Percentiles rank a stretch among this genome's conserved stretches.
Evolutionary conservation across 2,329 filamentous ascomycete genomes (phyloP).

Genomic region (Metarhizium brunneum): DNA sequence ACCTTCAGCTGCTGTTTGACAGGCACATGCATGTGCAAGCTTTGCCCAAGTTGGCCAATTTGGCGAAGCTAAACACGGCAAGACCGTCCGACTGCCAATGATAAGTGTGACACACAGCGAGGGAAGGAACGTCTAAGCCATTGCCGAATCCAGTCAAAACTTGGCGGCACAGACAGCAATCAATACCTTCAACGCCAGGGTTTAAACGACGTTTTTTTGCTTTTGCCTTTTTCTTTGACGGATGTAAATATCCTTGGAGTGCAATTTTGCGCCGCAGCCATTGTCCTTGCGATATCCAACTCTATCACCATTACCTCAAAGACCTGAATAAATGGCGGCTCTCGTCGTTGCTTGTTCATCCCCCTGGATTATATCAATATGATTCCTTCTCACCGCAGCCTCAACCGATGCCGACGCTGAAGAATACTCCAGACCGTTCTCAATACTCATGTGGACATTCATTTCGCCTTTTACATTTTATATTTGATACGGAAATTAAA

Average conservation of each 20-base stretch:
- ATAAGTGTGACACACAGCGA: background rate
- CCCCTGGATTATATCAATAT: background rate
- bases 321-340: background rate
- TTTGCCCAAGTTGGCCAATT: background rate
- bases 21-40: background rate
- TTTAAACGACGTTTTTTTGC: background rate
- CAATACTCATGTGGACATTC: background rate
- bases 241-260: background rate
- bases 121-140: background rate
- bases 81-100: background rate
- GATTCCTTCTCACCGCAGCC: background rate
- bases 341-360: background rate
- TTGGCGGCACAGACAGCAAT: background rate
- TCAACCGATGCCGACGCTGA: background rate
- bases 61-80: background rate
- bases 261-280: background rate
- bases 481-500: too few relatives aligned
- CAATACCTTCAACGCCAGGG: background rate
- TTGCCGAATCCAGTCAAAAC: background rate
- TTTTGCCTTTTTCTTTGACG: too few relatives aligned
- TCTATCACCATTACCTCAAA: background rate
- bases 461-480: background rate
- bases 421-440: background rate
- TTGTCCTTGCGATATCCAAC: background rate
- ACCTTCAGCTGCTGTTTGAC: background rate